Conservation (phyloP, 768 basidiomycete genomes). For the Suillus weaverae region DNA sequence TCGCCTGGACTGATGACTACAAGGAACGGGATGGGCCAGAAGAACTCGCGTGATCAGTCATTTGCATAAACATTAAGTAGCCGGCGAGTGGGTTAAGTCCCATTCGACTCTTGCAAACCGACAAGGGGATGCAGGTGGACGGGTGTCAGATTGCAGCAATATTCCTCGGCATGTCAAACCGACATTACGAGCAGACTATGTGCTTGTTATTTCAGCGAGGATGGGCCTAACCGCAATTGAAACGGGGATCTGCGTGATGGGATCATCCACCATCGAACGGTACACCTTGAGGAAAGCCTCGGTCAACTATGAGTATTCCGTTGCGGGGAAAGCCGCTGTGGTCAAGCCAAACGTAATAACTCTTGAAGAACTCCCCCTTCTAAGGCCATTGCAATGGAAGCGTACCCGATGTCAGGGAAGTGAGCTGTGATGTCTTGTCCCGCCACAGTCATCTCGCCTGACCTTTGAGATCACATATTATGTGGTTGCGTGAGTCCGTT, state of each 20-base stretch:
- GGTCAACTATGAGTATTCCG: background rate
- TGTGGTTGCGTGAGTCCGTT: background rate
- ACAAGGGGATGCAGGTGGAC: background rate
- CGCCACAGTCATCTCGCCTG: background rate
- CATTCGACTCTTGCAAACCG: background rate
- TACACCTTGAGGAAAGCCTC: background rate
- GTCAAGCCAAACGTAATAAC: background rate
- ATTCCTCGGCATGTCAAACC: background rate
- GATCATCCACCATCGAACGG: background rate
- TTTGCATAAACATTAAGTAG: background rate
- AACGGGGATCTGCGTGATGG: slow-evolving; percentile 2
- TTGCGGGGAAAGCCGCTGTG: background rate
- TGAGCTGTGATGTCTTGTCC: background rate
- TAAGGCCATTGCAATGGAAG: background rate
- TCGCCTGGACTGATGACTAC: background rate
- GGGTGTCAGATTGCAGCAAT: background rate
- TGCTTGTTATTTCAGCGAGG: background rate
- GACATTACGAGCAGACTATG: background rate
- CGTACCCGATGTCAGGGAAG: background rate
- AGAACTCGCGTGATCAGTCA: background rate
- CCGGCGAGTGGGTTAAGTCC: background rate
- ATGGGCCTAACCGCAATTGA: background rate
- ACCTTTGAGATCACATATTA: background rate
- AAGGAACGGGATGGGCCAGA: background rate
- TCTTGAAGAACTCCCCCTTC: background rate